Evolutionary conservation across 2,329 filamentous ascomycete genomes (phyloP), one percentile per base, ranked within the genome.

Genomic region (Apiospora kogelbergensis): DNA sequence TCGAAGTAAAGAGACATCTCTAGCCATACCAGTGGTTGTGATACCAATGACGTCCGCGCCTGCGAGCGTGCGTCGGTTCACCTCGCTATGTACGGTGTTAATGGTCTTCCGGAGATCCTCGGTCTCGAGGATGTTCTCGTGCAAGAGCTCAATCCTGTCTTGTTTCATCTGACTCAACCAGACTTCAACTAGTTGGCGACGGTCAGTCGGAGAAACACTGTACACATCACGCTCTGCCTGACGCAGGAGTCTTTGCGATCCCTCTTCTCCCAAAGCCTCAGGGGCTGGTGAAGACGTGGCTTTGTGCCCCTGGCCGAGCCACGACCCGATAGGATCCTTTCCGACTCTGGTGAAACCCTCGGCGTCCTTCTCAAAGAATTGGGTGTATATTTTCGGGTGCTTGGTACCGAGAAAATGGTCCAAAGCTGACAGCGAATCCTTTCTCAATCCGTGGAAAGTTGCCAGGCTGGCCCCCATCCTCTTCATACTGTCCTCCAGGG

Each of bases 11-110:
- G 81, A 76, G 0, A 89, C 76, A 20, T 87, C 84, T 22, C 80
- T 78, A 0, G 89, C 89, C 2, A 91, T 78, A 0, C 88, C 88
- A 0, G 85, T 87, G 0, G 89, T 91, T 0, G 89, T 91, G 2
- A 89, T 78, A 0, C 89, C 89, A 48, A 91, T 83, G 3, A 91
- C 80, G 6, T 83, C 74, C 0, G 83, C 82, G 13, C 77, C 22
- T 2, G 76, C 70, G 0, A 85, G 77, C 26, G 77, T 79, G 7
- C 82, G 80, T 1, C 79, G 72, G 41, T 82, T 77, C 1, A 82
- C 73, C 4, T 83, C 80, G 0, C 75, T 71, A 9, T 57, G 48
- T 0, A 57, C 26, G 17, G 26, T 5, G 10, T 70, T 64, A 0
- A 78, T 73, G 0, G 66, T 67, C 20, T 74, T 70, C 45, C 74